phyloP scores from a whole-genome alignment of 2,329 filamentous ascomycete species.

The Didymellaceae sp. region DNA sequence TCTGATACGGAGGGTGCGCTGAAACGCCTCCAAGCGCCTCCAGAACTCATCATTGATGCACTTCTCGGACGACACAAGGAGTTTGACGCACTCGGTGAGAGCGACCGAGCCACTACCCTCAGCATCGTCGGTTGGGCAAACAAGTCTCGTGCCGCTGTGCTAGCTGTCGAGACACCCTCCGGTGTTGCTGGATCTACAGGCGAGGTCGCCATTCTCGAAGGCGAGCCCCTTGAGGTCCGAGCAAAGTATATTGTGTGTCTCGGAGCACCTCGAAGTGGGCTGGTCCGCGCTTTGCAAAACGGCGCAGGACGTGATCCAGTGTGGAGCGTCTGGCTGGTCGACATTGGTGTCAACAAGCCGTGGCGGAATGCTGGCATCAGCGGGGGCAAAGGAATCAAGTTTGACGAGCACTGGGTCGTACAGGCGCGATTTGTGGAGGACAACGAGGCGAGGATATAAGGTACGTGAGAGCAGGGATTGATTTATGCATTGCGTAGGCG shows the following conservation, averaged over 20 bases:
- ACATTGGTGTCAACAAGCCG: conserved; percentile 84
- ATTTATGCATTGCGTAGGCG: conserved; percentile 32
- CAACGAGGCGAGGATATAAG: conserved; percentile 12
- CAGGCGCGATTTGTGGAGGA: conserved; percentile 61
- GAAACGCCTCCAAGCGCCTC: conserved; percentile 65
- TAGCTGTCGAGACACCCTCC: conserved; percentile 90
- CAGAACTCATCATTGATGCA: conserved; percentile 87
- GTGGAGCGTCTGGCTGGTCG: conserved; percentile 84
- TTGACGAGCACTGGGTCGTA: conserved; percentile 85
- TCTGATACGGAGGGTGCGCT: conserved; percentile 61
- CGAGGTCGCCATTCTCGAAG: conserved; percentile 68
- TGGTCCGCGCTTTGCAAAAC: conserved; percentile 76
- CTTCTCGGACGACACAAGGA: conserved; percentile 84
- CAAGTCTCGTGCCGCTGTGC: conserved; percentile 78
- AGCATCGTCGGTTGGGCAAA: conserved; percentile 95
- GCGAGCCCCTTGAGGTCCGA: conserved; percentile 78
- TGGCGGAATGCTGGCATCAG: conserved; percentile 86
- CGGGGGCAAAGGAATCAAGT: conserved; percentile 83
- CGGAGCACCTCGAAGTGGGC: conserved; percentile 83
- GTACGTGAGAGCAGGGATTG: not conserved
- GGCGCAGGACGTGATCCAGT: conserved; percentile 59
- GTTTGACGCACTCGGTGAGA: conserved; percentile 85
- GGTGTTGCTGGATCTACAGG: conserved; percentile 80
- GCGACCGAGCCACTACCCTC: conserved; percentile 82
- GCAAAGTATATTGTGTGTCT: conserved; percentile 84